Percentiles rank a stretch among this genome's conserved stretches.
Evolutionary conservation across 2,329 filamentous ascomycete species (phyloP).

Genomic region (Cercospora sp.): DNA sequence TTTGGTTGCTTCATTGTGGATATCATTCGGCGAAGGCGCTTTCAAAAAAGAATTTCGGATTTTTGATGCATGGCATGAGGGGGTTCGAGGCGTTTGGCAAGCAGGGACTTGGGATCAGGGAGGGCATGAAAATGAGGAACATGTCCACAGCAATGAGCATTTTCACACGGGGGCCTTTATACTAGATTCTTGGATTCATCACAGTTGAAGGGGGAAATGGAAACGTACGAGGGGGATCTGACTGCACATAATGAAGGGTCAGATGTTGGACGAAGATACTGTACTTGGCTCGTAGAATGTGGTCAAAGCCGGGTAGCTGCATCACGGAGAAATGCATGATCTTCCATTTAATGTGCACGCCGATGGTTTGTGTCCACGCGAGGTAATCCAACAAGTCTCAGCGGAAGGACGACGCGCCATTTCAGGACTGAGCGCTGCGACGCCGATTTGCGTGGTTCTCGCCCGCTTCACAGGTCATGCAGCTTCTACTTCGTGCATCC

Average conservation of each 20-base stretch:
- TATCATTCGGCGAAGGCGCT: background rate
- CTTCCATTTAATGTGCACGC: background rate
- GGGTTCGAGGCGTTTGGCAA: background rate
- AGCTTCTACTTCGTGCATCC: background rate
- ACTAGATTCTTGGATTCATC: background rate
- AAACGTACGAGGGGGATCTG: background rate
- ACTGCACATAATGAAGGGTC: background rate
- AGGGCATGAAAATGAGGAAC: background rate
- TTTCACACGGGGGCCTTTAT: background rate
- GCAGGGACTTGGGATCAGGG: background rate
- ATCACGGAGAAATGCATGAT: background rate
- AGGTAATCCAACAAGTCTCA: background rate
- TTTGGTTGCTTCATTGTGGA: background rate
- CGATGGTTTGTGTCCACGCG: background rate
- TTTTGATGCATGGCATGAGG: background rate
- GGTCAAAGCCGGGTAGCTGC: background rate
- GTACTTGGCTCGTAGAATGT: background rate
- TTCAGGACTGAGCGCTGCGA: background rate
- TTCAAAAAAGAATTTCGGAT: background rate
- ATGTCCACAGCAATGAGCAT: constrained; percentile 1
- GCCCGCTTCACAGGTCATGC: background rate
- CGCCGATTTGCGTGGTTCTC: no score
- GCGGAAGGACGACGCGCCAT: background rate
- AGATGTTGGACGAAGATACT: background rate
- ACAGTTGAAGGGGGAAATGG: background rate